Evolutionary conservation across 805 yeast species (phyloP), one percentile per base, ranked within the genome.

Genomic region (Metschnikowia kofuensis): DNA sequence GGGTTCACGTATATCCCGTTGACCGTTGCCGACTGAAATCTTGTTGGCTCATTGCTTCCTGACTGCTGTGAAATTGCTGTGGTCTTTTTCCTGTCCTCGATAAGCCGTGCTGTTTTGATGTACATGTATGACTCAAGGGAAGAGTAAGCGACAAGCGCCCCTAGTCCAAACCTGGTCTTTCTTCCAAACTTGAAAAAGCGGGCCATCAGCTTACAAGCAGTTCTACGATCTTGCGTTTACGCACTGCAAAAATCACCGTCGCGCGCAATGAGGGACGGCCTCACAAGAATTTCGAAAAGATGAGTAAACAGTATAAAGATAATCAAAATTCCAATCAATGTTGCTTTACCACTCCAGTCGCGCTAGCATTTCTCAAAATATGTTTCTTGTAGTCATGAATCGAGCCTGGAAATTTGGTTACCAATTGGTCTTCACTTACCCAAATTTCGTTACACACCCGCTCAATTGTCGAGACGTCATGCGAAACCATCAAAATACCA

Each of bases 401-500:
- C 51, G 78, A 74, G 58, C 99, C 99, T 13, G 77, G 76, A 73
- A 88, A 88, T 66, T 84, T 84, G 59, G 72, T 76, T 35, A 92
- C 97, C 1, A 82, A 75, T 49, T 92, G 94, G 48, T 82, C 78
- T 64, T 94, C 99, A 67, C 96, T 85, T 40, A 90, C 96, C 97
- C 97, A 92, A 52, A 94, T 88, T 67, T 94, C 96, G 50, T 87
- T 84, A 75, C 97, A 89, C 11, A 92, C 97, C 47, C 80, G 78
- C 59, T 87, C 82, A 60, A 94, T 94, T 63, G 92, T 87, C 29
- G 90, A 76, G 39, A 94, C 97, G 76, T 94, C 99, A 78, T 94
- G 99, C 44, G 96, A 87, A 50, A 94, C 99, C 97, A 94, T 90
- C 59, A 94, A 77, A 27, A 94, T 87, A 68, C 99, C 99, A 65